A percentile compares a stretch with the other conserved stretches of the same genome.
phyloP scores from a whole-genome alignment of 345 rosid species.

The Rhodamnia rubescens region DNA sequence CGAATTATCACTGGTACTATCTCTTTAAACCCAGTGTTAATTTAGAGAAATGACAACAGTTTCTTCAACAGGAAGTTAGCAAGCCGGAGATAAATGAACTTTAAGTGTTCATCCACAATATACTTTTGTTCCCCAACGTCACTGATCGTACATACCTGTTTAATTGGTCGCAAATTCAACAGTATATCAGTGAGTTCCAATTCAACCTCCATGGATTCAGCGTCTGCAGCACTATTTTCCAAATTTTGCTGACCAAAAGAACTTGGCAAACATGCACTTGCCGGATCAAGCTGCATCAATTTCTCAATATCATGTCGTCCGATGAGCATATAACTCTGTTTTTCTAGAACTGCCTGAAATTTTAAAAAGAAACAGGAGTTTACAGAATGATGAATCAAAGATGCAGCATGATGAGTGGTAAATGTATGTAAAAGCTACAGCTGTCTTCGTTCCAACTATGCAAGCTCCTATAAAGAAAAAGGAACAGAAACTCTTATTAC shows the following conservation, averaged over 20 bases:
- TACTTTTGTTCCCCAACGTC: not conserved
- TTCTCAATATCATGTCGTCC: slow-evolving; percentile 97
- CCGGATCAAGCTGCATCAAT: slow-evolving; percentile 80
- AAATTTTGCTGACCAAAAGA: slow-evolving; percentile 29
- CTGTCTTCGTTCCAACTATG: not conserved
- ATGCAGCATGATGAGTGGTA: not conserved
- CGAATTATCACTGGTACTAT: not conserved
- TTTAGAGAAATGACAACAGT: not conserved
- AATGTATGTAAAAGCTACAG: not conserved
- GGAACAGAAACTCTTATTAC: not conserved
- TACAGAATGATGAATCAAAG: slow-evolving; percentile 3
- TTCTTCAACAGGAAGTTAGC: not conserved
- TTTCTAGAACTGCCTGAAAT: slow-evolving; percentile 96
- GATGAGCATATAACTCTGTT: slow-evolving; percentile 94
- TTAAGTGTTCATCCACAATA: not conserved
- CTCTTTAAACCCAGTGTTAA: not conserved
- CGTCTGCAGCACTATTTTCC: slow-evolving; percentile 18
- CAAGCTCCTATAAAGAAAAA: not conserved
- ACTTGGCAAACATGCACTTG: slow-evolving; percentile 66
- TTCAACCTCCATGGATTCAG: slow-evolving; percentile 48
- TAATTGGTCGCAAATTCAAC: slow-evolving; percentile 71
- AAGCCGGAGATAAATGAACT: not conserved
- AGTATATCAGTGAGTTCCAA: slow-evolving; percentile 61
- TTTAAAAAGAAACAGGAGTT: slow-evolving; percentile 8
- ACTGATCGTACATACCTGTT: slow-evolving; percentile 44